phyloP scores from a whole-genome alignment of 2,329 filamentous ascomycete genomes.

The Botrytis paeoniae region DNA sequence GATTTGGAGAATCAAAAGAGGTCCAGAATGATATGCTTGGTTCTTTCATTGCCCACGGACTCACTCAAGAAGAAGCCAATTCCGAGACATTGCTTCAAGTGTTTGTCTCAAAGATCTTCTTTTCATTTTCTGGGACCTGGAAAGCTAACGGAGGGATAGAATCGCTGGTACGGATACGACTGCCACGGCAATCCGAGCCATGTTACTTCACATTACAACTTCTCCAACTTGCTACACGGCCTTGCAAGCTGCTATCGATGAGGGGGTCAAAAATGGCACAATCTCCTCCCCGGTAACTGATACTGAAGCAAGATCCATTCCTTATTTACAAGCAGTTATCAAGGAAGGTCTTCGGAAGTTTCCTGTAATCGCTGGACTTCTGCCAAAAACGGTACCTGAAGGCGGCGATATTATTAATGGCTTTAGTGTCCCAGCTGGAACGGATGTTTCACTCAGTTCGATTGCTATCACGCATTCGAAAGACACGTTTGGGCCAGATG shows the following conservation, averaged over 20 bases:
- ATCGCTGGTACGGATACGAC: conserved; percentile 58
- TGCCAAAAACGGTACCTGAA: conserved; percentile 23
- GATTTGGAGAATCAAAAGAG: conserved; percentile 45
- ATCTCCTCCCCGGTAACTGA: background rate
- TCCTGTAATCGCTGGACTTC: conserved; percentile 41
- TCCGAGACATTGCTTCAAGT: conserved; percentile 28
- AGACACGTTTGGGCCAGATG: conserved; percentile 38
- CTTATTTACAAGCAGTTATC: conserved; percentile 49
- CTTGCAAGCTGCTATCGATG: conserved; percentile 21
- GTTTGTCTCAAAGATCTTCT: background rate
- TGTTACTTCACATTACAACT: conserved; percentile 22
- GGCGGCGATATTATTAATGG: conserved; percentile 23
- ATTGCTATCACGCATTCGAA: background rate
- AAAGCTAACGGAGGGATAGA: background rate
- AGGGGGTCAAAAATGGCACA: background rate
- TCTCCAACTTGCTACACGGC: conserved; percentile 19
- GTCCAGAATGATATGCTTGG: conserved; percentile 52
- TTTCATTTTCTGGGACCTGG: background rate
- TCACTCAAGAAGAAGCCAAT: conserved; percentile 27
- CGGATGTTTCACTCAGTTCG: background rate
- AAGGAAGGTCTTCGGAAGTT: conserved; percentile 49
- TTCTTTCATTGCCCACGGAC: conserved; percentile 41
- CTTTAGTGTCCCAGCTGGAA: conserved; percentile 18
- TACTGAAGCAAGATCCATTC: conserved; percentile 33
- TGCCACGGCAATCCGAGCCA: conserved; percentile 47